These are phyloP conservation scores for Plasmodium ovale DNA, from an alignment of 169 alveolate genomes.

Conservation along the genomic window DNA sequence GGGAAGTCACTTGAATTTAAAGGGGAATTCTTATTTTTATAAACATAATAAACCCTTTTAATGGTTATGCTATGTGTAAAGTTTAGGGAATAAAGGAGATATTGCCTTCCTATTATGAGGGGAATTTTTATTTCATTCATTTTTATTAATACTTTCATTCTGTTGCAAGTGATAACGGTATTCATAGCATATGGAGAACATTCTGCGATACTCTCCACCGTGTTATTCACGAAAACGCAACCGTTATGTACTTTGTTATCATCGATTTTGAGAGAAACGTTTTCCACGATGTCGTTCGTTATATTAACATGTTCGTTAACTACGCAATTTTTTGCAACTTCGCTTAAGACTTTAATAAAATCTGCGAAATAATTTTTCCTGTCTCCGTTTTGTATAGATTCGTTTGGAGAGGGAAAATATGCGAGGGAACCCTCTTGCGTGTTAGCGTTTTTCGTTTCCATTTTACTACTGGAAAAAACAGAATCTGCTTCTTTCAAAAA, in stretches of 20 bases:
- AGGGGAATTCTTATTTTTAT: constrained; percentile 41
- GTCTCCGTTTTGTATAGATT: neutral
- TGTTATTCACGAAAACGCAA: constrained; percentile 25
- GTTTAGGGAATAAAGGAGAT: constrained; percentile 53
- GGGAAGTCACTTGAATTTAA: neutral
- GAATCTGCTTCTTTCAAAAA: neutral
- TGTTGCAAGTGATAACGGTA: constrained; percentile 26
- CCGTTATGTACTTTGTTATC: constrained; percentile 52
- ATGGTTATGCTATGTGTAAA: constrained; percentile 65
- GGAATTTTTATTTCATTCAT: constrained; percentile 63
- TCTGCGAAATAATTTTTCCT: too few species aligned
- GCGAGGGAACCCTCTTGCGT: neutral
- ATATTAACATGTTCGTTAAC: constrained; percentile 33
- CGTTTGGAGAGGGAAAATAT: neutral
- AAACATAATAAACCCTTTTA: constrained; percentile 41
- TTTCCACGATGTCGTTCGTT: constrained; percentile 67
- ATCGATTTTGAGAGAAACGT: constrained; percentile 34
- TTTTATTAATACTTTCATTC: constrained; percentile 64
- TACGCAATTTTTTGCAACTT: constrained; percentile 26
- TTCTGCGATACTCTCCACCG: neutral
- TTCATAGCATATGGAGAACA: neutral
- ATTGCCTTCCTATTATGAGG: constrained; percentile 61
- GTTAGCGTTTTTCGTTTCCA: neutral
- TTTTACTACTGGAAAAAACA: neutral
- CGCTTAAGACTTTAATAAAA: constrained; percentile 17